phyloP scores from a whole-genome alignment of 1,284 basidiomycete species.

The Pyrrhoderma lamaoense region DNA sequence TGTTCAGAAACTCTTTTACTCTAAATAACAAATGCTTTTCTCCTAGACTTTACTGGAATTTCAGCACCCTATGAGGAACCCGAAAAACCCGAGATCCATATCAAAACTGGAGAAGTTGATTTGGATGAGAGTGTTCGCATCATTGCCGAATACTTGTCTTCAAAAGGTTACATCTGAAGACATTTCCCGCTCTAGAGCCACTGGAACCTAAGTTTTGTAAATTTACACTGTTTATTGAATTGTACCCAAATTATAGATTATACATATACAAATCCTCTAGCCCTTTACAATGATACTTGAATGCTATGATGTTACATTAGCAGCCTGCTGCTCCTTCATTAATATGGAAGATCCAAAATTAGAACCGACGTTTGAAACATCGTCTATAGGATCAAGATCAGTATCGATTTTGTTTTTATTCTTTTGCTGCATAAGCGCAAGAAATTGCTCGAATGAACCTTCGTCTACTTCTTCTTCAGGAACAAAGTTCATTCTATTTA shows the following conservation, averaged over 20 bases:
- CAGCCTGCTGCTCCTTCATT: conserved; percentile 12
- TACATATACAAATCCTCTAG: background rate
- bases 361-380: background rate
- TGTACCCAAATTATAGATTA: background rate
- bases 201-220: too few species aligned
- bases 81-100: conserved; percentile 82
- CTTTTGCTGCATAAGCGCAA: conserved; percentile 13
- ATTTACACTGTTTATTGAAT: background rate
- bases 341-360: background rate
- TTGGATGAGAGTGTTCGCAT: conserved; percentile 76
- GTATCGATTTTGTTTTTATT: background rate
- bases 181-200: too few species aligned
- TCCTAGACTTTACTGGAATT: conserved; percentile 91
- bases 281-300: background rate
- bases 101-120: conserved; percentile 78
- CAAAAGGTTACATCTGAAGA: conserved; percentile 44
- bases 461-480: background rate
- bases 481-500: background rate
- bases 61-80: conserved; percentile 97
- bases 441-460: conserved; percentile 17
- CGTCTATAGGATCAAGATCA: background rate
- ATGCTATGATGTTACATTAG: conserved; percentile 4
- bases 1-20: conserved; percentile 6
- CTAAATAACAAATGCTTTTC: background rate
- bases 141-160: conserved; percentile 77